Percentiles rank a stretch among this genome's conserved stretches.
phyloP scores from a whole-genome alignment of 306 rosid species.

The Prinsepia uniflora region DNA sequence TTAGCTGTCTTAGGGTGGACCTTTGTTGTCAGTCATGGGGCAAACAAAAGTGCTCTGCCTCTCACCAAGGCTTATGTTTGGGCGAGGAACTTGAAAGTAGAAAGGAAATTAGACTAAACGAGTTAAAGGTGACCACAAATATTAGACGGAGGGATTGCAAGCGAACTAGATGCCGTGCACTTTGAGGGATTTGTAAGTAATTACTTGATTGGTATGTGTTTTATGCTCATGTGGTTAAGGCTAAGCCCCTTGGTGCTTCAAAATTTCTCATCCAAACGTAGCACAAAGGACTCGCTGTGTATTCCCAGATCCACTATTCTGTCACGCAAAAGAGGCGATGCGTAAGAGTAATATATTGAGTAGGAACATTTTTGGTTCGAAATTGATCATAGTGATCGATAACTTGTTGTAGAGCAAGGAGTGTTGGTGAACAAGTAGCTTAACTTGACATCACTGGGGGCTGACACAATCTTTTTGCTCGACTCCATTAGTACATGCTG shows the following conservation, averaged over 20 bases:
- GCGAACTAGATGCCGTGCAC: no score
- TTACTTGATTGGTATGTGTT: no score
- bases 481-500: not conserved
- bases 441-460: not conserved
- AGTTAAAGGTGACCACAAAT: no score
- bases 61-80: not conserved
- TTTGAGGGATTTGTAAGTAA: no score
- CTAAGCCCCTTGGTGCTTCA: no score
- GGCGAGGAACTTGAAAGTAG: no score
- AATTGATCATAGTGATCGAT: not conserved
- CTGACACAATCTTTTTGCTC: not conserved
- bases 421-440: no score
- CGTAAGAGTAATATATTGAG: not conserved
- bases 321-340: not conserved
- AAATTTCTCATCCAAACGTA: no score
- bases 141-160: no score
- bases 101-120: no score
- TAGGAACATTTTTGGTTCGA: not conserved
- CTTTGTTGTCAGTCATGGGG: not conserved
- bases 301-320: not conserved
- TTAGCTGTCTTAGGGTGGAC: not conserved
- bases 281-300: not conserved
- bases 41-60: constrained; percentile 1
- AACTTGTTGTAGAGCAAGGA: no score
- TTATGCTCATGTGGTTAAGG: no score